These are phyloP conservation scores for Arthrobotrys sinensis DNA, from an alignment of 2,329 filamentous ascomycete genomes.

Conservation along the genomic window DNA sequence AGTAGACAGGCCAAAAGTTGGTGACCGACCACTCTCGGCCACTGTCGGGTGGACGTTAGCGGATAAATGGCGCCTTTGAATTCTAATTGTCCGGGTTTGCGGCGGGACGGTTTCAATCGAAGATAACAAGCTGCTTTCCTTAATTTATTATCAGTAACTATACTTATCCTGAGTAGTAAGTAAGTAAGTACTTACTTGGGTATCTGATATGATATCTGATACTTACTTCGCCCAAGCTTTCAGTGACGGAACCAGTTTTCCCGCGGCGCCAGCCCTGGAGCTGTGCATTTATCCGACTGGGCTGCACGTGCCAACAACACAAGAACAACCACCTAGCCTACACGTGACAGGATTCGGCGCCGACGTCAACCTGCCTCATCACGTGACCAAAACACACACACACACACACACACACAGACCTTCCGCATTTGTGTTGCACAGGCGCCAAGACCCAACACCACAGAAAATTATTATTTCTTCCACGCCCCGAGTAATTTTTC, in stretches of 20 bases:
- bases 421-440: not conserved
- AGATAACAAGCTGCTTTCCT: not conserved
- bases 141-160: not conserved
- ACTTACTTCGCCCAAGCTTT: no score
- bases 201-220: no score
- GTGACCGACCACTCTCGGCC: constrained; percentile 27
- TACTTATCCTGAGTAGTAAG: no score
- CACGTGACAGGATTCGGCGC: no score
- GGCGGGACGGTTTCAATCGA: no score
- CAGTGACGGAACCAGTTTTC: constrained; percentile 38
- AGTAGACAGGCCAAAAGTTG: constrained; percentile 23
- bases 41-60: constrained; percentile 24
- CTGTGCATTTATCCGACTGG: not conserved
- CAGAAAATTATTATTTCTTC: not conserved
- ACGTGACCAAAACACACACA: constrained; percentile 2
- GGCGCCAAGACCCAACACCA: constrained; percentile 5
- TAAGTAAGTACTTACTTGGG: not conserved
- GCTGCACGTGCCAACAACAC: not conserved
- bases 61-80: constrained; percentile 41
- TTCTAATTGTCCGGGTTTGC: constrained; percentile 28
- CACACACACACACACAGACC: no score
- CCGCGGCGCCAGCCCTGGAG: constrained; percentile 1
- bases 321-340: no score
- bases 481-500: not conserved
- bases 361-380: not conserved